Evolutionary conservation across 257 asterid species (phyloP), one percentile per base, ranked within the genome.

Genomic region (Rauvolfia tetraphylla): DNA sequence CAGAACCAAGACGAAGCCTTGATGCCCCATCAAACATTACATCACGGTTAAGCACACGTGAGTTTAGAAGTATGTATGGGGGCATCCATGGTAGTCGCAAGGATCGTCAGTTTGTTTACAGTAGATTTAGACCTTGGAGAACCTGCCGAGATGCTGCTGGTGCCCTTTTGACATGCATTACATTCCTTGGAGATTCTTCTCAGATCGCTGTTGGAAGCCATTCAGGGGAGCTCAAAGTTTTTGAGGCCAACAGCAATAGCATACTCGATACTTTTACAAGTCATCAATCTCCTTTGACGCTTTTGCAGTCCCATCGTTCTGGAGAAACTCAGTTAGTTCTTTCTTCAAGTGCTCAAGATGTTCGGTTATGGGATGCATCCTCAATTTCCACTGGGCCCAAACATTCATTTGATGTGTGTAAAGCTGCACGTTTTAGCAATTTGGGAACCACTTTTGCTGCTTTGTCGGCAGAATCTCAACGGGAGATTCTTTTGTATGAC

Each of bases 81-180:
- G 94, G 98, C 49, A 85, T 85, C 46, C 96, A 93, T 51, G 97
- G 98, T 70, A 85, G 87, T 76, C 97, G 97, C 65, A 95, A 89
- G 87, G 99, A 95, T 81, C 92, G 97, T 17, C 99, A 95, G 70
- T 93, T 93, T 53, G 97, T 93, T 39, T 95, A 91, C 68, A 89
- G 97, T 81, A 87, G 99, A 79, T 93, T 95, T 84, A 86, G 99
- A 82, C 99, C 99, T 7, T 95, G 99, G 98, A 79, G 99, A 82
- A 93, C 92, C 76, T 95, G 98, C 85, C 88, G 98, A 68, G 97
- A 93, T 78, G 98, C 91, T 67, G 76, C 76, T 31, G 84, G 88
- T 85, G 81, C 90, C 68, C 90, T 90, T 48, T 80, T 90, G 70
- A 95, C 98, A 11, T 95, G 98, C 80, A 79, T 90, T 76, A 70